Conservation (phyloP, 148 eudicot species). For the Fagopyrum tataricum region DNA sequence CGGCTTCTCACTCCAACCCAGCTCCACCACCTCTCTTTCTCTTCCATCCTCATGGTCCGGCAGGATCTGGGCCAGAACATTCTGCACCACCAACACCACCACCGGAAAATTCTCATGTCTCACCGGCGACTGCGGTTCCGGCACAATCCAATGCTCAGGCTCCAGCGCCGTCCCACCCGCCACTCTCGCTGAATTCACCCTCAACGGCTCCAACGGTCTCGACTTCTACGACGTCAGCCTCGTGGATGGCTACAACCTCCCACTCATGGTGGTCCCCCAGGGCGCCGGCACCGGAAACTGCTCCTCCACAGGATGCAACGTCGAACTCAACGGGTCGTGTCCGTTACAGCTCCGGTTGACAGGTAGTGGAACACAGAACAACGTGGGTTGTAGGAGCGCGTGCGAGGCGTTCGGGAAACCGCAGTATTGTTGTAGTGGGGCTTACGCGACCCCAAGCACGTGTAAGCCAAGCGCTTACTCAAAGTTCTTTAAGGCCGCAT, state of each 20-base stretch:
- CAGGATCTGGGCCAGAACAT: conserved; percentile 76
- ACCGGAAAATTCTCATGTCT: conserved; percentile 48
- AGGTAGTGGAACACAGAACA: conserved; percentile 14
- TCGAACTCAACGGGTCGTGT: conserved; percentile 23
- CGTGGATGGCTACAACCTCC: conserved; percentile 79
- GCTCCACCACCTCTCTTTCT: conserved; percentile 27
- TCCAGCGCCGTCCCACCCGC: conserved; percentile 64
- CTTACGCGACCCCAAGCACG: conserved; percentile 44
- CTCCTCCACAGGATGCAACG: conserved; percentile 8
- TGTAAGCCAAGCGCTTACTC: conserved; percentile 65
- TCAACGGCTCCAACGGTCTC: conserved; percentile 47
- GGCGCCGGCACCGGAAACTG: conserved; percentile 30
- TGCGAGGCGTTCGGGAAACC: conserved; percentile 66
- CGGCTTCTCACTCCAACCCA: conserved; percentile 47
- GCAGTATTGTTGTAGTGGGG: conserved; percentile 68
- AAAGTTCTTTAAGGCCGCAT: conserved; percentile 55
- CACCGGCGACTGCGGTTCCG: conserved; percentile 64
- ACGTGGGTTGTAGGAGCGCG: conserved; percentile 73
- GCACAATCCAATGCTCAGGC: conserved; percentile 48
- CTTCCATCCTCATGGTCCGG: conserved; percentile 71
- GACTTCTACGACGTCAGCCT: conserved; percentile 90
- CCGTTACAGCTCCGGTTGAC: conserved; percentile 46
- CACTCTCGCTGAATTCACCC: conserved; percentile 76
- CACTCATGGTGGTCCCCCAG: conserved; percentile 41
- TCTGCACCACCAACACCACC: conserved; percentile 38